Evolutionary conservation across 306 rosid genomes (phyloP).

Genomic region (Vachellia pachyceras): DNA sequence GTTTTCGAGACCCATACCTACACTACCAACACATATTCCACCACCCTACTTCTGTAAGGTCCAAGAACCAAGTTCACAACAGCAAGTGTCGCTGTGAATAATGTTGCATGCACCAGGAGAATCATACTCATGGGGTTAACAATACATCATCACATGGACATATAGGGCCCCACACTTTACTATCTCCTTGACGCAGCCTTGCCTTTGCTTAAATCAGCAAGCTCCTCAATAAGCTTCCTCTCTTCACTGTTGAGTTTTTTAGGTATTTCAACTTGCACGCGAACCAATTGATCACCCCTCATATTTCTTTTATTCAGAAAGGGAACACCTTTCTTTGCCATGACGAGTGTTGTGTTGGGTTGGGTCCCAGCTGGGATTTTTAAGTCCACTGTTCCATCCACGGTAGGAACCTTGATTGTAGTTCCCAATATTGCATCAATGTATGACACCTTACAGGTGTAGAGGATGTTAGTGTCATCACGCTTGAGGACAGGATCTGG

Average conservation of each 20-base stretch:
- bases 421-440: constrained; percentile 94
- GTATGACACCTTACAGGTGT: constrained; percentile 85
- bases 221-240: constrained; percentile 85
- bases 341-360: constrained; percentile 92
- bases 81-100: constrained; percentile 12
- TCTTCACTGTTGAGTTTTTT: constrained; percentile 81
- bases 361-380: constrained; percentile 77
- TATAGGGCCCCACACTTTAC: neutral
- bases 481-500: constrained; percentile 94
- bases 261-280: constrained; percentile 97
- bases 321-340: constrained; percentile 98
- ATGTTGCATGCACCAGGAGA: constrained; percentile 34
- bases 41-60: neutral
- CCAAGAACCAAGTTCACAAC: neutral
- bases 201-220: constrained; percentile 90
- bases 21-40: constrained; percentile 21
- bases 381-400: constrained; percentile 71
- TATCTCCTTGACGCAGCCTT: constrained; percentile 54
- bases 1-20: constrained; percentile 38
- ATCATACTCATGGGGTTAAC: neutral
- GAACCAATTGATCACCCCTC: constrained; percentile 97
- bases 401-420: constrained; percentile 85
- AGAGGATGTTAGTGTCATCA: constrained; percentile 89
- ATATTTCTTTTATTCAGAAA: constrained; percentile 77
- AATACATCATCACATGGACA: neutral